A percentile compares a stretch with the other conserved stretches of the same genome.
Evolutionary conservation across 2,329 filamentous ascomycete species (phyloP).

Genomic region (Penicillium aurantiogriseum): DNA sequence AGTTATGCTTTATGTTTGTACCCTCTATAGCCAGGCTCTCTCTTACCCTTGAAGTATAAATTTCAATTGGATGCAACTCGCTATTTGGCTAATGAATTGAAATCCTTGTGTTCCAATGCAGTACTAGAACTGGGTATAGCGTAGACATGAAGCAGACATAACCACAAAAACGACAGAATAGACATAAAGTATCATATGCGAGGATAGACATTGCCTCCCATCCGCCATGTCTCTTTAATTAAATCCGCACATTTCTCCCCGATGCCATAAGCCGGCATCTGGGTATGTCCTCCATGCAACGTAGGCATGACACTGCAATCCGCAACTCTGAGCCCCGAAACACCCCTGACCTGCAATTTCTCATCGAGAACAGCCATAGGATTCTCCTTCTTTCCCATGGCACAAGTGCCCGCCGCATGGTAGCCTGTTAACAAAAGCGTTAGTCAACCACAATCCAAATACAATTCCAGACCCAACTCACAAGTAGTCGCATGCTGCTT

Average conservation of each 20-base stretch:
- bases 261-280: slow-evolving; percentile 60
- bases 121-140: background rate
- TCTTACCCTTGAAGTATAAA: background rate
- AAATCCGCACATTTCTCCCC: slow-evolving; percentile 56
- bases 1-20: background rate
- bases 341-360: slow-evolving; percentile 53
- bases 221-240: slow-evolving; percentile 44
- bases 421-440: slow-evolving; percentile 42
- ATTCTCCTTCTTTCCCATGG: slow-evolving; percentile 54
- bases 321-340: slow-evolving; percentile 54
- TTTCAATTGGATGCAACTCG: background rate
- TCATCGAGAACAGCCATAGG: slow-evolving; percentile 54
- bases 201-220: slow-evolving; percentile 17
- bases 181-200: slow-evolving; percentile 9
- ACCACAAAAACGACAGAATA: background rate
- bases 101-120: background rate
- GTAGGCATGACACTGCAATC: slow-evolving; percentile 55
- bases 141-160: background rate
- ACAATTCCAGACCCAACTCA: slow-evolving; percentile 32
- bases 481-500: slow-evolving; percentile 61
- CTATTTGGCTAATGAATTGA: background rate
- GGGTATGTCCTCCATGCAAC: slow-evolving; percentile 53
- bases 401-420: slow-evolving; percentile 57
- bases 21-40: background rate
- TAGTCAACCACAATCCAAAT: background rate